Evolutionary conservation across 1,284 basidiomycete species (phyloP).

Genomic region (Farysia itapuensis): DNA sequence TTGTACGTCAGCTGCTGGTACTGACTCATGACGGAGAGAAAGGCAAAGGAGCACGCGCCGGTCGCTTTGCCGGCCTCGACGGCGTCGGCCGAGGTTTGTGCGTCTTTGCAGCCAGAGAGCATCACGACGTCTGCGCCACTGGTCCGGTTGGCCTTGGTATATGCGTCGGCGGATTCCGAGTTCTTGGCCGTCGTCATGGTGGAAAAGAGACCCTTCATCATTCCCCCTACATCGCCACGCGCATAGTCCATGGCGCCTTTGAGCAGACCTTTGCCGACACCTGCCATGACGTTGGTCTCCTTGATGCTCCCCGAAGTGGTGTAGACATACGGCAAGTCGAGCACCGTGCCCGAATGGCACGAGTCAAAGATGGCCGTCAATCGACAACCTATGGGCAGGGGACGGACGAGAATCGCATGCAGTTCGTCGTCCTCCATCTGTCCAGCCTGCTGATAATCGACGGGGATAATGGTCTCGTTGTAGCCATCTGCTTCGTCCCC

Average conservation of each 20-base stretch:
- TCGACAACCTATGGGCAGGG: constrained; percentile 45
- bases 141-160: constrained; percentile 71
- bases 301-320: constrained; percentile 90
- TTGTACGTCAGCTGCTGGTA: constrained; percentile 55
- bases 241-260: constrained; percentile 71
- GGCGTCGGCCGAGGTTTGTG: constrained; percentile 88
- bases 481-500: constrained; percentile 59
- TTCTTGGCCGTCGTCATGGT: constrained; percentile 61
- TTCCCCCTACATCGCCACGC: constrained; percentile 73
- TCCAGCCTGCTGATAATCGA: constrained; percentile 55
- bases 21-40: constrained; percentile 64
- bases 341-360: constrained; percentile 58
- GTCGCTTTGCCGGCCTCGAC: constrained; percentile 77
- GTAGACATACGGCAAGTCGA: constrained; percentile 65
- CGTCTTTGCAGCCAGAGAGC: constrained; percentile 77
- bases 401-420: constrained; percentile 56
- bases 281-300: constrained; percentile 70
- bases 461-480: constrained; percentile 59
- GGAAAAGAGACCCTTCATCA: constrained; percentile 60
- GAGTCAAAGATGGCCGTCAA: constrained; percentile 45
- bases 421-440: constrained; percentile 60
- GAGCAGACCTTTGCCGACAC: constrained; percentile 56
- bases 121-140: constrained; percentile 73
- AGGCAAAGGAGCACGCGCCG: constrained; percentile 64
- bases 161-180: constrained; percentile 68